These are phyloP conservation scores for Solidago caesia DNA, from an alignment of 129 eudicot species.

Conservation along the genomic window DNA sequence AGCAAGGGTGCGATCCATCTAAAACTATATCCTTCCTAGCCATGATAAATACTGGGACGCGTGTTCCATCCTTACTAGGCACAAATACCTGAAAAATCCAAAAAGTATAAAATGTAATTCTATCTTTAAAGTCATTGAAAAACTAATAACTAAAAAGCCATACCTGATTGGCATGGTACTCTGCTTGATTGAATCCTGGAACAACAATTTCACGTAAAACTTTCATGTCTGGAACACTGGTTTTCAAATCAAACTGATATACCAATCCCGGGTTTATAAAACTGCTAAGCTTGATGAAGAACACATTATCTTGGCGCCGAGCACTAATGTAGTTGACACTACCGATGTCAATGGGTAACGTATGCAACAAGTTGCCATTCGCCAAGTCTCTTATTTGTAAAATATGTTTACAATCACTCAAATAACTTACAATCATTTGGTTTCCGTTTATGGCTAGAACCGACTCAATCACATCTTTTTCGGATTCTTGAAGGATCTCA, in stretches of 20 bases:
- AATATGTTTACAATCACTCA: conserved; percentile 85
- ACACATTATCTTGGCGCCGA: conserved; percentile 53
- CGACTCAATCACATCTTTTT: conserved; percentile 70
- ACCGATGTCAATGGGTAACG: conserved; percentile 75
- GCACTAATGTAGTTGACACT: conserved; percentile 55
- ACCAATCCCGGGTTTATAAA: conserved; percentile 77
- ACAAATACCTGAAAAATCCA: conserved; percentile 58
- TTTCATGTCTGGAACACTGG: conserved; percentile 49
- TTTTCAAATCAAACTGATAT: conserved; percentile 53
- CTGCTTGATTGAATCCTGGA: conserved; percentile 64
- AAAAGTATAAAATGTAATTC: background rate
- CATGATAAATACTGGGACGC: conserved; percentile 68
- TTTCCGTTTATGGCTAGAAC: conserved; percentile 54
- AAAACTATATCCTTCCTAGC: conserved; percentile 58
- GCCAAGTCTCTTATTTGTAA: conserved; percentile 69
- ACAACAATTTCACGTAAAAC: conserved; percentile 64
- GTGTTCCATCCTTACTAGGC: conserved; percentile 74
- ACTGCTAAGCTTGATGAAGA: conserved; percentile 71
- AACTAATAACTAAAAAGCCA: background rate
- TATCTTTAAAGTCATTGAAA: background rate
- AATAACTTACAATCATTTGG: conserved; percentile 62
- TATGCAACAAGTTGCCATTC: conserved; percentile 63
- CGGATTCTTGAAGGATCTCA: conserved; percentile 63
- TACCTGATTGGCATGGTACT: conserved; percentile 64
- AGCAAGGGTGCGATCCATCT: conserved; percentile 86